phyloP scores from a whole-genome alignment of 2,329 filamentous ascomycete genomes.

The Aspergillus pseudoglaucus region DNA sequence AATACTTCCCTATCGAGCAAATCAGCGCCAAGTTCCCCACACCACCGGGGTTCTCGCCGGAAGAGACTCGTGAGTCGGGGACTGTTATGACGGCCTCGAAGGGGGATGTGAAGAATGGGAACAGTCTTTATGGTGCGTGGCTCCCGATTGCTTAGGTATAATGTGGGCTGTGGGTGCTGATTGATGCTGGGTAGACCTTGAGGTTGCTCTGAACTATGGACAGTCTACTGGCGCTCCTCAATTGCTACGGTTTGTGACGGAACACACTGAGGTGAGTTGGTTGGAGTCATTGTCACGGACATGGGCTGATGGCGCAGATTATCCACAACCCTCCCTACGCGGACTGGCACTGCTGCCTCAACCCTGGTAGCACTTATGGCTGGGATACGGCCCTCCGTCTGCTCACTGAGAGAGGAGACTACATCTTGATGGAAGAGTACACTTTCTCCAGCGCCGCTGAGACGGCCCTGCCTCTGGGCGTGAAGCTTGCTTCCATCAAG shows the following conservation, averaged over 20 bases:
- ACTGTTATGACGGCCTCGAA: conserved; percentile 65
- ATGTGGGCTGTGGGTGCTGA: conserved; percentile 3
- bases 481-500: conserved; percentile 54
- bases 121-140: conserved; percentile 44
- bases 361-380: conserved; percentile 76
- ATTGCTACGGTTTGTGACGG: conserved; percentile 81
- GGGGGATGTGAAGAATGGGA: conserved; percentile 67
- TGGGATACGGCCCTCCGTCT: conserved; percentile 79
- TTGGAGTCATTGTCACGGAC: background rate
- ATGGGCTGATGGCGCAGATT: conserved; percentile 41
- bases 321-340: conserved; percentile 79
- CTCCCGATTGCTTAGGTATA: background rate
- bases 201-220: conserved; percentile 87
- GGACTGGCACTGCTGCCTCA: conserved; percentile 83
- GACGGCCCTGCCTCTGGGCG: conserved; percentile 56
- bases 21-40: conserved; percentile 67
- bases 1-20: conserved; percentile 87
- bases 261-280: conserved; percentile 69
- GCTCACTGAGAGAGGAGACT: conserved; percentile 69
- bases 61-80: conserved; percentile 56
- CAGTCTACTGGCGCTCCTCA: conserved; percentile 81
- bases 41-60: conserved; percentile 63
- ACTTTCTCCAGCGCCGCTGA: conserved; percentile 75
- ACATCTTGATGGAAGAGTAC: conserved; percentile 81
- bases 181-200: conserved; percentile 55